Percentiles rank a stretch among this genome's conserved stretches.
phyloP scores from a whole-genome alignment of 2,329 filamentous ascomycete genomes.

The Talaromyces pinophilus region DNA sequence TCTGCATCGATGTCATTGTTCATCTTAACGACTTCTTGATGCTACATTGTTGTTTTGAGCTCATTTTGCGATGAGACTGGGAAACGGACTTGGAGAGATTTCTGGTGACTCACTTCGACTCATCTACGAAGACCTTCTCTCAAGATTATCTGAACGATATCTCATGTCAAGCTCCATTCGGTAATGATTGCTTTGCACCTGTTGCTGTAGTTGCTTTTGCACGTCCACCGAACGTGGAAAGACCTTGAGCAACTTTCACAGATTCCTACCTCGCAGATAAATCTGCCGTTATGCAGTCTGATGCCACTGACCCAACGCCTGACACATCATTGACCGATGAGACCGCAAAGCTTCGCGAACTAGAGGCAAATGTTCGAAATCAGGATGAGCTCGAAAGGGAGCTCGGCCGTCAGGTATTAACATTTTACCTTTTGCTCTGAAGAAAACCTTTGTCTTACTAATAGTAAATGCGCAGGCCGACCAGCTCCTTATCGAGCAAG shows the following conservation, averaged over 20 bases:
- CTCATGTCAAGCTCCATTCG: background rate
- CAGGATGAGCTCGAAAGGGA: conserved; percentile 90
- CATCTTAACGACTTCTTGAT: background rate
- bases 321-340: conserved; percentile 40
- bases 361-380: conserved; percentile 72
- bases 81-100: background rate
- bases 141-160: background rate
- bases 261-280: background rate
- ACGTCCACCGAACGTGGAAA: background rate
- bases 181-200: conserved; percentile 7
- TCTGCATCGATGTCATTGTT: conserved; percentile 13
- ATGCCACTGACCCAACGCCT: background rate
- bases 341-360: conserved; percentile 61
- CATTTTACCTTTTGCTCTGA: background rate
- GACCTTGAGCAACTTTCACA: background rate
- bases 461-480: conserved; percentile 51
- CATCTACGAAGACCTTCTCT: background rate
- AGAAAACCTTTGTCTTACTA: conserved; percentile 14
- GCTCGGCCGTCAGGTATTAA: conserved; percentile 62
- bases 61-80: background rate
- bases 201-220: background rate
- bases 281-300: conserved; percentile 11
- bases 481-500: conserved; percentile 61
- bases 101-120: background rate
- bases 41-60: background rate